Percentiles rank a stretch among this genome's conserved stretches.
Conservation (phyloP, 768 basidiomycete species). For the Postia placenta region DNA sequence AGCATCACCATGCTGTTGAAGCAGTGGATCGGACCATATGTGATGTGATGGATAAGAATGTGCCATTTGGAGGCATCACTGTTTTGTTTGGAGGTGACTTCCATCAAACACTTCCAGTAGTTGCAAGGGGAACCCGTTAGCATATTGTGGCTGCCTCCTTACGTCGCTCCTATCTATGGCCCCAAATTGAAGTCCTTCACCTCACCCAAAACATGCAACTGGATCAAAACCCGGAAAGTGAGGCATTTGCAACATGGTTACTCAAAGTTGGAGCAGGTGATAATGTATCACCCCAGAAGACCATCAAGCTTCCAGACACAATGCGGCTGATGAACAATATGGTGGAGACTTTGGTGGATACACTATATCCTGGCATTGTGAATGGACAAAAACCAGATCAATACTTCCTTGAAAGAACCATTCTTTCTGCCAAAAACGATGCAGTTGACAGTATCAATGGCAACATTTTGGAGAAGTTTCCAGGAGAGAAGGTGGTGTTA, state of each 20-base stretch:
- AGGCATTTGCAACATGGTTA: slow-evolving; percentile 11
- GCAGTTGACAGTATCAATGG: slow-evolving; percentile 31
- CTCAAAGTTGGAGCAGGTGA: slow-evolving; percentile 12
- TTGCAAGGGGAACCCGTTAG: slow-evolving; percentile 28
- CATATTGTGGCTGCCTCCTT: slow-evolving; percentile 32
- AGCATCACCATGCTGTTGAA: slow-evolving; percentile 32
- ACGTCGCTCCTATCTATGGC: slow-evolving; percentile 12
- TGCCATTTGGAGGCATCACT: slow-evolving; percentile 39
- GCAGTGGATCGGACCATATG: slow-evolving; percentile 32
- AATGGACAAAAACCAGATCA: slow-evolving; percentile 13
- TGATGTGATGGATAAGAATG: slow-evolving; percentile 25
- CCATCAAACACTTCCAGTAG: slow-evolving; percentile 40
- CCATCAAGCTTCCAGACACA: neutral
- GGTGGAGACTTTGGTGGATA: slow-evolving; percentile 1
- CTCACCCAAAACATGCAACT: slow-evolving; percentile 1
- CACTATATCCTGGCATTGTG: neutral
- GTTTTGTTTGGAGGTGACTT: slow-evolving; percentile 41
- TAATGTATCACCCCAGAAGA: neutral
- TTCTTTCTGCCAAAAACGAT: slow-evolving; percentile 29
- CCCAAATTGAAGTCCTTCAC: slow-evolving; percentile 1
- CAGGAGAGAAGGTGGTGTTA: slow-evolving; percentile 15
- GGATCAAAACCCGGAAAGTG: neutral
- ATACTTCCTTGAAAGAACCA: slow-evolving; percentile 31
- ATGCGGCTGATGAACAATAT: neutral
- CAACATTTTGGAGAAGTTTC: slow-evolving; percentile 11